Evolutionary conservation across 2,329 filamentous ascomycete genomes (phyloP), one percentile per base, ranked within the genome.

Genomic region (Daldinia eschscholtzii): DNA sequence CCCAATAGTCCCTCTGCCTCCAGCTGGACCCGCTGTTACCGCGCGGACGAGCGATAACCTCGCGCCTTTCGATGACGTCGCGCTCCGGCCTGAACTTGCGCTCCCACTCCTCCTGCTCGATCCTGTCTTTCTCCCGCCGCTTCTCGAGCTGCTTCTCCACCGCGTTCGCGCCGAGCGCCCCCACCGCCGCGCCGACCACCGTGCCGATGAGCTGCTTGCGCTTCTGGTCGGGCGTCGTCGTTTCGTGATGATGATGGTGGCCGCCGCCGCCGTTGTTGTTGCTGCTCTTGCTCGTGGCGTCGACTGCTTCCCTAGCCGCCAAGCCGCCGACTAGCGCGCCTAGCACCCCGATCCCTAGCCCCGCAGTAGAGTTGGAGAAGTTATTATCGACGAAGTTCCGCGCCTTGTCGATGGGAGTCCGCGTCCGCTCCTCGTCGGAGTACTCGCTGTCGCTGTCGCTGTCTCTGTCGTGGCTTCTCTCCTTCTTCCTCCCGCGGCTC

Each of bases 241-340:
- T 56, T 7, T 77, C 76, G 35, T 78, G 73, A 6, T 74, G 67
- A 33, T 73, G 73, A 9, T 35, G 33, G 10, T 9, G 6, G 33
- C 7, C 7, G 37, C 73, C 72, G 6, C 65, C 57, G 42, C 73
- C 72, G 6, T 64, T 57, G 42, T 23, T 23, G 20, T 35, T 35
- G 33, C 69, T 68, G 15, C 72, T 70, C 28, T 79, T 75, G 57
- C 74, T 76, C n/a, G 80, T 79, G 6, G 80, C 81, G 35, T 84
- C 83, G 50, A 80, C 81, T 1, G 81, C 84, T 72, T 86, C 83
- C 30, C 83, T 80, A 15, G 83, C 86, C n/a, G 85, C 85, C 9
- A 87, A 76, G 2, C 86, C 86, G 39, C 86, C 86, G 1, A 87
- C 82, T 1, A 88, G 80, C 23, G 86, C 86, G 15, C 86, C 86